Percentiles rank a stretch among this genome's conserved stretches.
phyloP scores from a whole-genome alignment of 1,284 basidiomycete genomes.

The Gymnopus androsaceus region DNA sequence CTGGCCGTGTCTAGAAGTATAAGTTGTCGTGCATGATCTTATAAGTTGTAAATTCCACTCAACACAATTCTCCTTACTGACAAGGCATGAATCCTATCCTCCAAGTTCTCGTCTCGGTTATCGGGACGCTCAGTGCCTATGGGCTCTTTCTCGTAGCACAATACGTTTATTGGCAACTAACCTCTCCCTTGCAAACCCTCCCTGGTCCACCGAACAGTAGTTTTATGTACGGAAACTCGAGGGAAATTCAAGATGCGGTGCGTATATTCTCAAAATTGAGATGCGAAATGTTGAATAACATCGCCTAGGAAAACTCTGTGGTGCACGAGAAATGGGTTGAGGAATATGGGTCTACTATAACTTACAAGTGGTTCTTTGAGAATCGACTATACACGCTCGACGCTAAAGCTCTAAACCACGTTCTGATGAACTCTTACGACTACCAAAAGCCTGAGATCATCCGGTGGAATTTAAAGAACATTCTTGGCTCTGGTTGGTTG shows the following conservation, averaged over 20 bases:
- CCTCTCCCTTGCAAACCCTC: constrained; percentile 46
- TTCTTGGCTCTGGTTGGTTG: constrained; percentile 16
- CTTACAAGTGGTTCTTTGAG: constrained; percentile 12
- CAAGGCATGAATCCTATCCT: background rate
- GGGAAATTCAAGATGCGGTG: constrained; percentile 44
- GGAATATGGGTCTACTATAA: constrained; percentile 10
- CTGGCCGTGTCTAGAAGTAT: too few relatives aligned
- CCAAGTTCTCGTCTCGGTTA: background rate
- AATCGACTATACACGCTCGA: constrained; percentile 10
- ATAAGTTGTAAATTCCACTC: too few relatives aligned
- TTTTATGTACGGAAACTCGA: constrained; percentile 55
- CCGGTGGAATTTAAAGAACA: constrained; percentile 2
- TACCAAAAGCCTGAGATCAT: constrained; percentile 15
- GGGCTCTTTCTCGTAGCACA: constrained; percentile 18
- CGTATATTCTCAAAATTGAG: constrained; percentile 20
- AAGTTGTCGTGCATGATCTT: too few relatives aligned
- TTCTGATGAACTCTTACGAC: constrained; percentile 11
- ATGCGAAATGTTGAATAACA: background rate
- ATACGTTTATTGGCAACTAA: constrained; percentile 30
- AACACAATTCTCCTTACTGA: background rate
- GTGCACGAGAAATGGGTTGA: constrained; percentile 12
- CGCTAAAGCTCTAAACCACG: constrained; percentile 15
- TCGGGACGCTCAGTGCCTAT: background rate
- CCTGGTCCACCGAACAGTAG: constrained; percentile 53
- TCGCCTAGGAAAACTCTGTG: constrained; percentile 7